Evolutionary conservation across 2,329 filamentous ascomycete species (phyloP).

Genomic region (Cordyceps fumosorosea): DNA sequence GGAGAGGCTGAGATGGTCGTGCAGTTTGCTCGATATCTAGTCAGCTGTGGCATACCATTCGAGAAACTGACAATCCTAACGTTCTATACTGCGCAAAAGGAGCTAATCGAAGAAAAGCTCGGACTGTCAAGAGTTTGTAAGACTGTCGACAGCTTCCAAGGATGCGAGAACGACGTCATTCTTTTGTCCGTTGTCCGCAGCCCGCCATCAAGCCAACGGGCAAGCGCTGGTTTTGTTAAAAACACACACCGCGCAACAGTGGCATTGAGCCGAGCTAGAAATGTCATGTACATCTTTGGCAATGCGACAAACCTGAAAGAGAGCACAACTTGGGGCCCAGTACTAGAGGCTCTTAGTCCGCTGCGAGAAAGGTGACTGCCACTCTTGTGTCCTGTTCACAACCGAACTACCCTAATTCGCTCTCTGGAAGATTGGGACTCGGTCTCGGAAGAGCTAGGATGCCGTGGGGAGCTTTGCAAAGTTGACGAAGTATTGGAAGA

Average conservation of each 20-base stretch:
- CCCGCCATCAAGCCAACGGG: constrained; percentile 34
- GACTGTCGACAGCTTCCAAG: constrained; percentile 86
- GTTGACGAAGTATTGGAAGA: neutral
- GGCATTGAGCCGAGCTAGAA: constrained; percentile 60
- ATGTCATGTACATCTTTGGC: constrained; percentile 81
- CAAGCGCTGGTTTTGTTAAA: constrained; percentile 64
- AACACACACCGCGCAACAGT: constrained; percentile 54
- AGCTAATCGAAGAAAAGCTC: constrained; percentile 49
- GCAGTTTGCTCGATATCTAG: constrained; percentile 64
- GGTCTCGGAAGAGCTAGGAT: neutral
- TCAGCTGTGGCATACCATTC: constrained; percentile 55
- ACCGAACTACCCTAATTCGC: neutral
- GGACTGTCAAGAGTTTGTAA: constrained; percentile 40
- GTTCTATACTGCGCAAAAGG: constrained; percentile 81
- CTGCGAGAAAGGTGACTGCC: neutral
- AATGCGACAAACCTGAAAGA: constrained; percentile 53
- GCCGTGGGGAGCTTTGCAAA: neutral
- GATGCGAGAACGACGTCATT: constrained; percentile 82
- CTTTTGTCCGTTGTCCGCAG: constrained; percentile 75
- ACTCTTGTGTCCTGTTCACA: neutral
- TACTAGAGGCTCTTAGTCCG: constrained; percentile 32
- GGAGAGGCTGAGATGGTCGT: constrained; percentile 72
- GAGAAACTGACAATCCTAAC: constrained; percentile 71
- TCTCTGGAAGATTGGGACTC: neutral
- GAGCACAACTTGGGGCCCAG: constrained; percentile 32